Percentiles rank a stretch among this genome's conserved stretches.
phyloP scores from a whole-genome alignment of 2,329 filamentous ascomycete genomes.

The Neopestalotiopsis sp. region DNA sequence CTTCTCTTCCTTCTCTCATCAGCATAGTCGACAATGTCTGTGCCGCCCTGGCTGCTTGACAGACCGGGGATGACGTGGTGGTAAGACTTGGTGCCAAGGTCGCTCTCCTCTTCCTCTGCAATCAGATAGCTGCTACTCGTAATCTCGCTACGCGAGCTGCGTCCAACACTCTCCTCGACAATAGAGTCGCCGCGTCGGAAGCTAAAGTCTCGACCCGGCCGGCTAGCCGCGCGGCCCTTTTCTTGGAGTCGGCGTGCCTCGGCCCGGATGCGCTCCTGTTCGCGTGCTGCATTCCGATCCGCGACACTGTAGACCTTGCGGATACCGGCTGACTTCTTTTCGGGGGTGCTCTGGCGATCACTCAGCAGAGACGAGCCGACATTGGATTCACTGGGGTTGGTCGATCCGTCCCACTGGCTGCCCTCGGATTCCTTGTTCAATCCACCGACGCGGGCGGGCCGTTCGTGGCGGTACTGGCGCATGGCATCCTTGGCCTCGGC shows the following conservation, averaged over 20 bases:
- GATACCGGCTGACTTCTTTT: conserved; percentile 53
- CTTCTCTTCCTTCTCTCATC: conserved; percentile 52
- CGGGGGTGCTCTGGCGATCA: conserved; percentile 62
- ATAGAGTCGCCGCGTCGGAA: conserved; percentile 51
- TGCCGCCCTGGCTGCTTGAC: conserved; percentile 31
- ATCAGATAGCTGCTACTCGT: conserved; percentile 22
- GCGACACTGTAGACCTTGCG: conserved; percentile 68
- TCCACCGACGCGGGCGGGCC: conserved; percentile 84
- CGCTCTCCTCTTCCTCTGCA: conserved; percentile 43
- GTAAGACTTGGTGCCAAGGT: conserved; percentile 64
- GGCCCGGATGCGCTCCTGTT: conserved; percentile 59
- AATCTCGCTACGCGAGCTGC: conserved; percentile 33
- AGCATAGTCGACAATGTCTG: conserved; percentile 40
- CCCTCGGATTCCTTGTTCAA: conserved; percentile 84
- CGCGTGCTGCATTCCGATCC: conserved; percentile 57
- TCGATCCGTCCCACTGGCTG: conserved; percentile 77
- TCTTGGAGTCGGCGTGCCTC: conserved; percentile 63
- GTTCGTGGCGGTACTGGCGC: conserved; percentile 84
- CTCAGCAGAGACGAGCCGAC: conserved; percentile 66
- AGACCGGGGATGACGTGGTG: conserved; percentile 61
- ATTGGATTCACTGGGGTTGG: conserved; percentile 69
- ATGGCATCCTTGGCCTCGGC: conserved; percentile 71
- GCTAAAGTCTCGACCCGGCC: conserved; percentile 53
- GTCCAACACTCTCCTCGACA: conserved; percentile 36
- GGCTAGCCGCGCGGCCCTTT: conserved; percentile 48